Evolutionary conservation across 139 green algal species (phyloP).

Genomic region (Volvox africanus): DNA sequence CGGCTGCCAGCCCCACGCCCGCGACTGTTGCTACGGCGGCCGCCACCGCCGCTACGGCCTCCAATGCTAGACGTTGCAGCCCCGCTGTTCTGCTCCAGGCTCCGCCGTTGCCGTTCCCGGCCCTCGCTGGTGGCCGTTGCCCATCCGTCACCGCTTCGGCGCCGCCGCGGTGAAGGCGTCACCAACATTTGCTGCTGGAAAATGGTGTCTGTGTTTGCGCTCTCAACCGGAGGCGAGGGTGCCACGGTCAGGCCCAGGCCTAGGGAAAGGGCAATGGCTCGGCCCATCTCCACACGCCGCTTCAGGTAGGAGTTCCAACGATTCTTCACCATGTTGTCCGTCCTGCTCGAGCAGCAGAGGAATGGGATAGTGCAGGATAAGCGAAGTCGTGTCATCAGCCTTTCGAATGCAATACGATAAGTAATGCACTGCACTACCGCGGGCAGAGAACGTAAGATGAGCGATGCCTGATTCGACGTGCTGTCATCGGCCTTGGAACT

Average conservation of each 20-base stretch:
- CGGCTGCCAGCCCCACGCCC: background rate
- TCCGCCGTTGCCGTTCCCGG: constrained; percentile 27
- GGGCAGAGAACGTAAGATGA: no score
- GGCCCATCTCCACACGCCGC: constrained; percentile 52
- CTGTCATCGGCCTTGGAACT: no score
- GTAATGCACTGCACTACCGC: no score
- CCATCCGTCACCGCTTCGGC: constrained; percentile 33
- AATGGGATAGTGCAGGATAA: no score
- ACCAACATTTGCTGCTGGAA: background rate
- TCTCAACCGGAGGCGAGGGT: background rate
- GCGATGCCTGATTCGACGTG: no score
- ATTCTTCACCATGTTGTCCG: constrained; percentile 81
- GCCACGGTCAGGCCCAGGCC: background rate
- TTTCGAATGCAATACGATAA: no score
- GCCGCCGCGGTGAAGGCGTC: background rate
- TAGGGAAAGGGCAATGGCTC: constrained; percentile 17
- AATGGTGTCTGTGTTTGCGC: background rate
- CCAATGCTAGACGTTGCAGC: background rate
- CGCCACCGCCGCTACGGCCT: background rate
- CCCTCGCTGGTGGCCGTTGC: constrained; percentile 30
- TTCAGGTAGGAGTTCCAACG: constrained; percentile 78
- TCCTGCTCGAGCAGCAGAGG: constrained; percentile 45
- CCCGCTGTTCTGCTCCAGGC: background rate
- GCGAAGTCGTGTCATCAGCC: no score
- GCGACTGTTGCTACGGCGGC: constrained; percentile 24